Base-by-base conservation (phyloP, 495 filamentous ascomycete genomes). In the Astrothelium macrocarpum region DNA sequence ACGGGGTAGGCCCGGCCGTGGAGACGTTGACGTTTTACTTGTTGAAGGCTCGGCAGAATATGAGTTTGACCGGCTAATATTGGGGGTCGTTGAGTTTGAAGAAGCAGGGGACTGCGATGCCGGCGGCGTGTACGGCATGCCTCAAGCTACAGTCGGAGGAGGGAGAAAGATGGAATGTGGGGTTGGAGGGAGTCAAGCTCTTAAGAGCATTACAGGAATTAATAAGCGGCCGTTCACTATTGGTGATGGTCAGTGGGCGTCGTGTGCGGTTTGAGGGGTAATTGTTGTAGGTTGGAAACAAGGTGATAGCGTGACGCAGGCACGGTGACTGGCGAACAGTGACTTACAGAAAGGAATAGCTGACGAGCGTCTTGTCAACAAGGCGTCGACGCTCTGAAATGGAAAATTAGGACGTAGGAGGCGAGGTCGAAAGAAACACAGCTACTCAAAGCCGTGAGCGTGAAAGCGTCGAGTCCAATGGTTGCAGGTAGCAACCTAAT, bases 111-210 rank as follows among this genome's bases (percentile, higher is more conserved):
- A 91, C 78, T 82, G 79, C 79, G 87, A 87, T 70, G 85, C 82
- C 60, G 91, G 91, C 66, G 91, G 90, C 75, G 91, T 95, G 82
- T 96, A 96, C 80, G 91, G 91, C 91, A 96, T 96, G 77, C 78
- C 72, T 67, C 39, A 20, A 56, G 28, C 10, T 26, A 20, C 14
- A 42, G 36, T 42, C 1, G 61, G 25, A 14, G 9, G 20, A 32
- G 53, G 36, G 29, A 34, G 49, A 53, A 29, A 36, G 36, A 59
- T 56, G 14, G 49, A 29, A 20, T 9, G 7, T 29, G 49, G 49
- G n/a, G 20, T 26, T 29, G n/a, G 49, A 11, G 25, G 28, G 10
- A 60, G 53, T 64, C 65, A 67, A 45, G 59, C 34, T 59, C 46
- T 64, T 64, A 32, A 65, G 65, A 59, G 53, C 71, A 72, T 72